A percentile compares a stretch with the other conserved stretches of the same genome.
These are phyloP conservation scores for Psilocybe cubensis DNA, from an alignment of 768 basidiomycete species.

Conservation along the genomic window DNA sequence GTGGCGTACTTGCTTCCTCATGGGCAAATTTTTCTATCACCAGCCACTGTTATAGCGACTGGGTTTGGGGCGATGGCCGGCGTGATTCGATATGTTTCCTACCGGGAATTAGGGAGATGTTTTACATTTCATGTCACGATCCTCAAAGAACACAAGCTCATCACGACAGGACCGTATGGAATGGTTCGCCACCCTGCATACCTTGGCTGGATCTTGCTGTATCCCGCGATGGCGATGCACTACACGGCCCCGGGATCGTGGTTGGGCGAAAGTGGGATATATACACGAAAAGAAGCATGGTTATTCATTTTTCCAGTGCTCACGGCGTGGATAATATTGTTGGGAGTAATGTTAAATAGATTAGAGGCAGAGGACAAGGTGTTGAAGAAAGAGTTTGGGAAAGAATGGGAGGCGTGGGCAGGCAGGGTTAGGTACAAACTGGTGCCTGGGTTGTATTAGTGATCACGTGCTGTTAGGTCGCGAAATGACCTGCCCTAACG, in stretches of 20 bases:
- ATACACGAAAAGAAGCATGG: neutral
- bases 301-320: neutral
- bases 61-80: neutral
- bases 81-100: neutral
- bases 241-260: neutral
- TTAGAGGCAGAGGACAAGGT: slow-evolving; percentile 1
- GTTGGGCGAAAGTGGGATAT: slow-evolving; percentile 1
- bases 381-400: slow-evolving; percentile 11
- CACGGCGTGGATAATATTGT: neutral
- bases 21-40: neutral
- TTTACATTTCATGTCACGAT: slow-evolving; percentile 6
- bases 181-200: slow-evolving; percentile 9
- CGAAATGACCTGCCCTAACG: slow-evolving; percentile 15
- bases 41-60: neutral
- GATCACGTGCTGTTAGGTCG: neutral
- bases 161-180: slow-evolving; percentile 7
- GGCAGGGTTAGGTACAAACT: slow-evolving; percentile 8
- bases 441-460: slow-evolving; percentile 11
- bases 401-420: slow-evolving; percentile 13
- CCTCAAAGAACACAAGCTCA: slow-evolving; percentile 9
- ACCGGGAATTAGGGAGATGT: neutral
- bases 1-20: neutral
- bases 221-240: neutral
- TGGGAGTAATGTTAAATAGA: neutral
- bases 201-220: neutral